Evolutionary conservation across 108 stramenopile species (phyloP).

Genomic region (Halocafeteria seosinensis): DNA sequence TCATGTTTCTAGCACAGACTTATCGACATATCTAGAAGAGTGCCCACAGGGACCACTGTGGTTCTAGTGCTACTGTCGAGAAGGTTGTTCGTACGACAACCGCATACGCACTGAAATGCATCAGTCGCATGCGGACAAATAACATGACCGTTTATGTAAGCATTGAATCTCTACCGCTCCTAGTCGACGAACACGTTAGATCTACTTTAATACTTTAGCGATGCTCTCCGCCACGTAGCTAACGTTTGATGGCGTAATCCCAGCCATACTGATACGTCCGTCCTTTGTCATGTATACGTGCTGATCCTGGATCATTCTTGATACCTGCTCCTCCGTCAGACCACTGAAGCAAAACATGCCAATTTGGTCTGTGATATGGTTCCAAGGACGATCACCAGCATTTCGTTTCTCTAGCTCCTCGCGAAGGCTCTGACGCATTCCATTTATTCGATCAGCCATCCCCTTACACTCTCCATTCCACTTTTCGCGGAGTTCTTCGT

Average conservation of each 20-base stretch:
- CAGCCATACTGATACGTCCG: conserved; percentile 92
- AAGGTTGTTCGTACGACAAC: too few relatives aligned
- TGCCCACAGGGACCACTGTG: too few relatives aligned
- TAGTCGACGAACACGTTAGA: too few relatives aligned
- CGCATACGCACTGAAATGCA: too few relatives aligned
- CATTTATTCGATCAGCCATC: conserved; percentile 77
- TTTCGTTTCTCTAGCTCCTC: conserved; percentile 49
- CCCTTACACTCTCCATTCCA: conserved; percentile 65
- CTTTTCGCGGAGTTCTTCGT: conserved; percentile 48
- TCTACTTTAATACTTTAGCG: too few relatives aligned
- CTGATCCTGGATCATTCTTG: conserved; percentile 56
- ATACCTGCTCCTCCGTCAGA: conserved; percentile 72
- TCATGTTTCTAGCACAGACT: too few relatives aligned
- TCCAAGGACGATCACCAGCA: conserved; percentile 68
- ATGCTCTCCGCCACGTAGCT: conserved; percentile 74
- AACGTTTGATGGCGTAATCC: conserved; percentile 76
- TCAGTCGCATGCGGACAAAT: too few relatives aligned
- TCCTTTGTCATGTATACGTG: conserved; percentile 79
- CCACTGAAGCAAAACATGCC: conserved; percentile 98
- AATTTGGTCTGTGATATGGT: conserved; percentile 82
- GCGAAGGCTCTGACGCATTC: conserved; percentile 61
- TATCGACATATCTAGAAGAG: too few relatives aligned
- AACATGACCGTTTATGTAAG: too few relatives aligned
- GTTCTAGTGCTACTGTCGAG: too few relatives aligned
- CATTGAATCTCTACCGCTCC: too few relatives aligned